Conservation (phyloP, 2,329 filamentous ascomycete species). For the Colletotrichum trifolii region DNA sequence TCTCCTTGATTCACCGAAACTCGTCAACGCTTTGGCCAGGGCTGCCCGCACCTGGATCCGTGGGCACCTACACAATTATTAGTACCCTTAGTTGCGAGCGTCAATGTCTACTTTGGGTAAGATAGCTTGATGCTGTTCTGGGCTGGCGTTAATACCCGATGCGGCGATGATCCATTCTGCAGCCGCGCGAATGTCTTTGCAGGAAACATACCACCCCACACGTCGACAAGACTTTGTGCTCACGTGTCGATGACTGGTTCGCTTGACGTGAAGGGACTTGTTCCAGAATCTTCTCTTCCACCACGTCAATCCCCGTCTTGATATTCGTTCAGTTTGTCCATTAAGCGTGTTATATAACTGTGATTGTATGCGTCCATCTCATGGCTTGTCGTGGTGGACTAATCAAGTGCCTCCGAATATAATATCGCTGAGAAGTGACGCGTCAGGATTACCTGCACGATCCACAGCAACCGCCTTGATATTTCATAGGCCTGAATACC, state of each 20-base stretch:
- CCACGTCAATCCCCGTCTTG: not conserved
- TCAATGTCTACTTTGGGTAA: not conserved
- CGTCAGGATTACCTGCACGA: too few species aligned
- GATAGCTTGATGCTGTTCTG: not conserved
- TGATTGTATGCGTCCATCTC: too few species aligned
- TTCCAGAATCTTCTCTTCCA: not conserved
- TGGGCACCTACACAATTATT: not conserved
- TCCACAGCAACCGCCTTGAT: too few species aligned
- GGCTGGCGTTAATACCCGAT: conserved; percentile 15
- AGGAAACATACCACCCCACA: conserved; percentile 19
- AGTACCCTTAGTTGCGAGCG: too few species aligned
- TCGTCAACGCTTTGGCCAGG: conserved; percentile 1
- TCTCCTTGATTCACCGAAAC: not conserved
- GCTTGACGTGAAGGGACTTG: not conserved
- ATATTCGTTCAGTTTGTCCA: too few species aligned
- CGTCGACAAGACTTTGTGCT: conserved; percentile 15
- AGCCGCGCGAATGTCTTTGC: conserved; percentile 33
- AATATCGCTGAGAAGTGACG: too few species aligned
- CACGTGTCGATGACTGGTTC: conserved; percentile 1
- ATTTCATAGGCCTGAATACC: too few species aligned
- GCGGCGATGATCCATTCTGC: conserved; percentile 8
- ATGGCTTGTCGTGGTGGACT: too few species aligned
- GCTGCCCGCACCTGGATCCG: not conserved
- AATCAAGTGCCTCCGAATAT: too few species aligned
- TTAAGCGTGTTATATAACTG: too few species aligned